Percentiles rank a stretch among this genome's conserved stretches.
These are phyloP conservation scores for Corynespora cassiicola DNA, from an alignment of 2,329 filamentous ascomycete species.

Conservation along the genomic window DNA sequence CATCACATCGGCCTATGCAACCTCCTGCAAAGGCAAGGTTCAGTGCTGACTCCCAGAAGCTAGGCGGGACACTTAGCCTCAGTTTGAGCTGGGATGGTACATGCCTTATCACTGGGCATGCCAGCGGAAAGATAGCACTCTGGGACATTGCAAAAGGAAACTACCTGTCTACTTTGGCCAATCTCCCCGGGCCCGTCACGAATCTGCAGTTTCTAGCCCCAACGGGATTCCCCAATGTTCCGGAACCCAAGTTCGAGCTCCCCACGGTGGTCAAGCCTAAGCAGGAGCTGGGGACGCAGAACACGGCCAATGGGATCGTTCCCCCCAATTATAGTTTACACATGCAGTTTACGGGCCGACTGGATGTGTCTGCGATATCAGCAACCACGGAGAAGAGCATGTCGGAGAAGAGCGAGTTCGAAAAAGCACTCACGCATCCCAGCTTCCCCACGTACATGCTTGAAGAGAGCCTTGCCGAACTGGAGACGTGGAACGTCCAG, in stretches of 20 bases:
- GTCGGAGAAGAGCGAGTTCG: constrained; percentile 37
- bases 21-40: constrained; percentile 50
- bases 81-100: constrained; percentile 83
- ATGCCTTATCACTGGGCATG: constrained; percentile 79
- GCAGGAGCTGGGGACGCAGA: constrained; percentile 59
- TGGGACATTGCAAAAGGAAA: constrained; percentile 81
- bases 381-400: constrained; percentile 30
- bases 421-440: constrained; percentile 50
- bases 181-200: constrained; percentile 81
- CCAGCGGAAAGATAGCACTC: constrained; percentile 75
- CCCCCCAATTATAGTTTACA: constrained; percentile 70
- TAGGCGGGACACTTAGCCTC: constrained; percentile 71
- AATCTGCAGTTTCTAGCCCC: constrained; percentile 79
- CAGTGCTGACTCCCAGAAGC: constrained; percentile 64
- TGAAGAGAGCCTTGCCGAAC: constrained; percentile 43
- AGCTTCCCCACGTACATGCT: constrained; percentile 51
- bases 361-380: constrained; percentile 34
- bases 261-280: constrained; percentile 80
- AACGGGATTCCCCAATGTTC: constrained; percentile 51
- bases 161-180: constrained; percentile 70
- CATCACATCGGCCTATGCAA: constrained; percentile 60
- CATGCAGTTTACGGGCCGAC: constrained; percentile 61
- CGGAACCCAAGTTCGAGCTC: constrained; percentile 54
- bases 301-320: constrained; percentile 41
- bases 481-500: constrained; percentile 34